Evolutionary conservation across 306 rosid genomes (phyloP).

Genomic region (Quercus wislizeni): DNA sequence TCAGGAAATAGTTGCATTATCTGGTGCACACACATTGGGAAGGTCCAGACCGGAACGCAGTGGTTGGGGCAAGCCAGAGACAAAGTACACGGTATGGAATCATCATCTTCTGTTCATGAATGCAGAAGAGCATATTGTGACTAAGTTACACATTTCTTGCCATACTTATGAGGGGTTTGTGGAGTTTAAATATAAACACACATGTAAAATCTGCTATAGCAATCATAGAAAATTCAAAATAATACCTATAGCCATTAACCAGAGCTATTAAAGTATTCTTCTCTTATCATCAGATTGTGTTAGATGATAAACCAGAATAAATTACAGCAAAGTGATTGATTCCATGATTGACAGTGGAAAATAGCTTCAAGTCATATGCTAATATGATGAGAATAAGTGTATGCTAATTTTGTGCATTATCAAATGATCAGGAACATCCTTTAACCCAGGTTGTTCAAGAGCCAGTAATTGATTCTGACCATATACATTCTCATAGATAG

Average conservation of each 20-base stretch:
- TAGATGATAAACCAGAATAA: neutral
- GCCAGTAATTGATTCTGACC: neutral
- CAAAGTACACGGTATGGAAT: conserved; percentile 74
- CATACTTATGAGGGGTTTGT: neutral
- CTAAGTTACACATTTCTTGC: neutral
- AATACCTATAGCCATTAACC: neutral
- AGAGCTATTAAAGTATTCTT: neutral
- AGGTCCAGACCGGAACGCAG: conserved; percentile 95
- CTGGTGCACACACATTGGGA: conserved; percentile 96
- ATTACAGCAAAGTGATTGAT: neutral
- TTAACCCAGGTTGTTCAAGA: neutral
- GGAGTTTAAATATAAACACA: neutral
- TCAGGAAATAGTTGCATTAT: conserved; percentile 96
- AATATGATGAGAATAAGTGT: neutral
- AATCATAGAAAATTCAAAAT: neutral
- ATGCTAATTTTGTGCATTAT: neutral
- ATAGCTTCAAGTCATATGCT: neutral
- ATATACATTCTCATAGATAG: neutral
- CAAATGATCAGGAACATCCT: neutral
- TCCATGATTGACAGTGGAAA: neutral
- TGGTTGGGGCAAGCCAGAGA: conserved; percentile 99
- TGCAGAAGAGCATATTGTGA: neutral
- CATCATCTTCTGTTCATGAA: conserved; percentile 1
- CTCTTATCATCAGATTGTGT: neutral
- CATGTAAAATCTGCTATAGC: neutral